These are phyloP conservation scores for Furcasterigmium furcatum DNA, from an alignment of 2,329 filamentous ascomycete genomes.

Conservation along the genomic window DNA sequence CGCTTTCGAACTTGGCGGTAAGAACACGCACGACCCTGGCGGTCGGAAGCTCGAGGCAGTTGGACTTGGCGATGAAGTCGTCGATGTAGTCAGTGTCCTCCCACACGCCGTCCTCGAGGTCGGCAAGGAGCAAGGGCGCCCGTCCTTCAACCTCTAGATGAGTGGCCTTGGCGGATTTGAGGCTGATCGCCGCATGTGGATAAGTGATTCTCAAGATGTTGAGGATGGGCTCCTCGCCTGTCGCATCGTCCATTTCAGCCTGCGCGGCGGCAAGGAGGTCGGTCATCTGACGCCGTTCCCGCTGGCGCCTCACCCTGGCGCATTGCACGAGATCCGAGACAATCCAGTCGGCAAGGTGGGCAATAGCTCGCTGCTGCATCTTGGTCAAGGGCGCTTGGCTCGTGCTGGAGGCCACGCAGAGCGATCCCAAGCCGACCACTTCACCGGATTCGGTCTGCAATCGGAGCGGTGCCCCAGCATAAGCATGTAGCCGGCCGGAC, in stretches of 20 bases:
- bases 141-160: constrained; percentile 21
- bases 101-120: constrained; percentile 36
- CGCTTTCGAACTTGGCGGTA: constrained; percentile 27
- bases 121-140: constrained; percentile 17
- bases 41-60: constrained; percentile 23
- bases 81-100: constrained; percentile 37
- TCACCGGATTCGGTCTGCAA: constrained; percentile 35
- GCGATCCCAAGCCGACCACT: constrained; percentile 33
- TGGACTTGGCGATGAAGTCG: constrained; percentile 28
- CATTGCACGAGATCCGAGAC: constrained; percentile 36
- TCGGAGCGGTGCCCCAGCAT: constrained; percentile 35
- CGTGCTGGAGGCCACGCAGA: constrained; percentile 37
- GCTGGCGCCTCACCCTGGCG: constrained; percentile 30
- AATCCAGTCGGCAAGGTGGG: constrained; percentile 26
- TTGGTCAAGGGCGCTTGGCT: constrained; percentile 24
- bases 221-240: constrained; percentile 14
- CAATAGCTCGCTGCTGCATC: constrained; percentile 19
- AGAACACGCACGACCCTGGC: constrained; percentile 31
- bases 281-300: constrained; percentile 31
- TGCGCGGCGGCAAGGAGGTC: constrained; percentile 26
- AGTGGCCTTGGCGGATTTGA: constrained; percentile 20
- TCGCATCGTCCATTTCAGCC: constrained; percentile 12
- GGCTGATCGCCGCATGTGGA: constrained; percentile 22
- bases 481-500: constrained; percentile 31
- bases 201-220: constrained; percentile 26